These are phyloP conservation scores for Aspergillus baeticus DNA, from an alignment of 495 filamentous ascomycete species.

Conservation along the genomic window DNA sequence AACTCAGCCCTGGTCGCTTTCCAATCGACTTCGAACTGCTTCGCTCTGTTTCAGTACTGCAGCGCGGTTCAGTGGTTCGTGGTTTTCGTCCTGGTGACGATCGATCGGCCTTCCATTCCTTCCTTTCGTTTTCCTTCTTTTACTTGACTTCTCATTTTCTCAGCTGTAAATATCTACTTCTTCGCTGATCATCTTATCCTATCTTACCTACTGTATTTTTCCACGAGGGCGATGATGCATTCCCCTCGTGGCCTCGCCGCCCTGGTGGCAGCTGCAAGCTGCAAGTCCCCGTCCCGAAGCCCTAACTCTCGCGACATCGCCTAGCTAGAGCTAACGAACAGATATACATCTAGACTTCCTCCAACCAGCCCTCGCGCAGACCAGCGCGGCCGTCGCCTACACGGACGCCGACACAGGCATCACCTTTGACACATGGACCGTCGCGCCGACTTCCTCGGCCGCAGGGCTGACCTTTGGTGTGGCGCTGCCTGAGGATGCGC, in stretches of 20 bases:
- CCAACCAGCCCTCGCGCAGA: constrained; percentile 9
- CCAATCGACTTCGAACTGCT: too few species aligned
- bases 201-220: neutral
- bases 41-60: neutral
- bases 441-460: neutral
- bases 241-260: neutral
- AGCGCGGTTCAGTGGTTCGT: neutral
- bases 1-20: too few species aligned
- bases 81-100: constrained; percentile 5
- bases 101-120: constrained; percentile 8
- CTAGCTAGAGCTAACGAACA: too few species aligned
- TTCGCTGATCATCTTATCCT: too few species aligned
- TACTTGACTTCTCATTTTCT: neutral
- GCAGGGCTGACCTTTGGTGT: constrained; percentile 17
- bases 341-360: constrained; percentile 10
- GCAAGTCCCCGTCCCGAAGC: neutral
- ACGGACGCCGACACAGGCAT: constrained; percentile 19
- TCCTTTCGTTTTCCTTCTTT: constrained; percentile 1
- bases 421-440: constrained; percentile 19
- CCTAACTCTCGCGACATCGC: neutral
- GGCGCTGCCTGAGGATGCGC: constrained; percentile 11
- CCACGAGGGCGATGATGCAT: neutral
- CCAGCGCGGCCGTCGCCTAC: constrained; percentile 2
- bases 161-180: too few species aligned
- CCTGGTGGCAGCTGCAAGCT: neutral